Evolutionary conservation across 768 basidiomycete genomes (phyloP), one percentile per base, ranked within the genome.

Genomic region (Mycena polygramma): DNA sequence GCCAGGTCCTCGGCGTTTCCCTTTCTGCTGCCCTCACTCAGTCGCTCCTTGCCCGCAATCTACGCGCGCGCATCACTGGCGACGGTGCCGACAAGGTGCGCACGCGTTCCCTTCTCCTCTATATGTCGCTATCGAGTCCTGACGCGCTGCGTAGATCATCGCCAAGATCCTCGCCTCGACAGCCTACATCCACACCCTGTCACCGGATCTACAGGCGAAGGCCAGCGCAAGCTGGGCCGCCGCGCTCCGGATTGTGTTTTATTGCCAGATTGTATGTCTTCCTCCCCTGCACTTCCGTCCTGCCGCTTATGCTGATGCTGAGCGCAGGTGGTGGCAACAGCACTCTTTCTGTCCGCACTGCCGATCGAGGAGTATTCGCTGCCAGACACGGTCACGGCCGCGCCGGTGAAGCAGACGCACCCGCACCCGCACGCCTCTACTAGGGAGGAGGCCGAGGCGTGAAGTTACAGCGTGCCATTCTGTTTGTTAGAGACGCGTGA

Each of bases 1-100:
- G 92, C 0, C 92, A 94, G 78, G 92, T 94, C 45, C 84, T 93
- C 58, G 93, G 93, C 39, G 93, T 94, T 41, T 88, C 89, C 60
- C 78, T 92, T 39, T 87, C 85, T 63, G 89, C 90, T 17, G 87
- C 91, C 0, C 75, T 94, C 26, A 80, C 91, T 35, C 92, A 94
- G 77, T 80, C 85, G 5, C 78, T 92, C 59, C 81, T 94, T 41
- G 82, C 86, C 35, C 70, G 75, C 20, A 84, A 91, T 64, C 81
- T 94, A 46, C 82, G 84, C 46, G 80, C 82, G 55, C 84, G 86
- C 22, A 92, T 94, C 70, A 84, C 81, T 0, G 92, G 91, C 0
- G 85, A 87, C 17, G 85, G 84, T 53, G 85, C 91, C 15, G 76
- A 77, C 58, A 80, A 87, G 78, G 89, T 90, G 11, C 41, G 57